Base-by-base conservation (phyloP, 2,329 filamentous ascomycete genomes). In the Fusarium cicatricum region DNA sequence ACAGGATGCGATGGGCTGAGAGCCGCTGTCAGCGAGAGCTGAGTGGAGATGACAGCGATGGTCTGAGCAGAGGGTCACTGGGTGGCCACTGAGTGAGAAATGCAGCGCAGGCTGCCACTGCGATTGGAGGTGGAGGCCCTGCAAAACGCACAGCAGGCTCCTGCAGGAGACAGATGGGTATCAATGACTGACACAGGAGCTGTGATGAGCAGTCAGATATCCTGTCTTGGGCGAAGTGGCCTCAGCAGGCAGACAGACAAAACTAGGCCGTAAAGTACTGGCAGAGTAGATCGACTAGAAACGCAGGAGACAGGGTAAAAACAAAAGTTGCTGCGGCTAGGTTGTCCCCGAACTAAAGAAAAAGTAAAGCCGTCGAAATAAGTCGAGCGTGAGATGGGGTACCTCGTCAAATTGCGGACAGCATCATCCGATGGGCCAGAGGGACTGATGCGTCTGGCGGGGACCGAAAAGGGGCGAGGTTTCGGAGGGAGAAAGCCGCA, bases 31-130 rank as follows among this genome's bases (percentile, higher is more conserved):
- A n/a, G n/a, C n/a, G 36, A 44, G 40, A 39, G 52, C 58, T 42
- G 55, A 42, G 65, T 67, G 65, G 65, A 49, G 64, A 55, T 58
- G 58, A 55, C n/a, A n/a, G n/a, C n/a, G n/a, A n/a, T n/a, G n/a
- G n/a, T n/a, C n/a, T n/a, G n/a, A n/a, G n/a, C n/a, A n/a, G n/a
- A n/a, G 61, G 60, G 52, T 62, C 60, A 60, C 43, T 45, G 48
- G 50, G 38, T 53, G 40, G 55, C 33, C 52, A 46, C 42, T 43
- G 47, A 40, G 52, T 29, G 51, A 19, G 55, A 62, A 48, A 47
- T 37, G 55, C 38, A 51, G 56, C 26, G 19, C 33, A 45, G 53
- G 46, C 38, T 62, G 42, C 50, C 51, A 41, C 48, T 42, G 52
- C 60, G 52, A 67, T 67, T 67, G 64, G 65, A 64, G 58, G 57